Conservation (phyloP, 306 rosid genomes). For the Trifolium fragiferum region DNA sequence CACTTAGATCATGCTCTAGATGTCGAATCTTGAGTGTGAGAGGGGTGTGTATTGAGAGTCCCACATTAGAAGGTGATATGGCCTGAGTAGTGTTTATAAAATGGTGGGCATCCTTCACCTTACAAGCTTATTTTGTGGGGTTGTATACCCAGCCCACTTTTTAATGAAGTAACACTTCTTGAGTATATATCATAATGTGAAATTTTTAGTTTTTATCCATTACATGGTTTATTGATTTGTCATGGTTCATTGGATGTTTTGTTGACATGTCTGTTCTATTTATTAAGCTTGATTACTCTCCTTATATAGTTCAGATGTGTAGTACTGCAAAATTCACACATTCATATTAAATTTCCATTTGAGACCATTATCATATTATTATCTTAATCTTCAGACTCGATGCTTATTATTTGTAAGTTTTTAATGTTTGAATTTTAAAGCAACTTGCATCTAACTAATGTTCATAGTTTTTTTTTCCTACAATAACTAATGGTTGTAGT, state of each 20-base stretch:
- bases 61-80: slow-evolving; percentile 8
- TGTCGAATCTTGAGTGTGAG: slow-evolving; percentile 8
- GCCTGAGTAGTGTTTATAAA: not conserved
- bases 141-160: not conserved
- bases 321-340: slow-evolving; percentile 7
- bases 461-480: not conserved
- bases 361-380: slow-evolving; percentile 14
- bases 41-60: not conserved
- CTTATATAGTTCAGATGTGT: slow-evolving; percentile 24
- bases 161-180: not conserved
- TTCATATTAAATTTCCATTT: slow-evolving; percentile 33
- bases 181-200: not conserved
- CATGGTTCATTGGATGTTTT: slow-evolving; percentile 13
- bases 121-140: slow-evolving; percentile 4
- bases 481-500: slow-evolving; percentile 25
- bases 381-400: slow-evolving; percentile 1
- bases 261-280: slow-evolving; percentile 20
- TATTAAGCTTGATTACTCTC: slow-evolving; percentile 27
- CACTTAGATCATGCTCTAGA: not conserved
- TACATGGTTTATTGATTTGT: slow-evolving; percentile 4
- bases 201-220: not conserved
- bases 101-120: not conserved
- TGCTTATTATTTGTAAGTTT: slow-evolving; percentile 26
- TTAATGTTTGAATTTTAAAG: slow-evolving; percentile 13
- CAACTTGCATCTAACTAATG: slow-evolving; percentile 24